Conservation (phyloP, 139 green algal genomes). For the Chloropicon primus region DNA sequence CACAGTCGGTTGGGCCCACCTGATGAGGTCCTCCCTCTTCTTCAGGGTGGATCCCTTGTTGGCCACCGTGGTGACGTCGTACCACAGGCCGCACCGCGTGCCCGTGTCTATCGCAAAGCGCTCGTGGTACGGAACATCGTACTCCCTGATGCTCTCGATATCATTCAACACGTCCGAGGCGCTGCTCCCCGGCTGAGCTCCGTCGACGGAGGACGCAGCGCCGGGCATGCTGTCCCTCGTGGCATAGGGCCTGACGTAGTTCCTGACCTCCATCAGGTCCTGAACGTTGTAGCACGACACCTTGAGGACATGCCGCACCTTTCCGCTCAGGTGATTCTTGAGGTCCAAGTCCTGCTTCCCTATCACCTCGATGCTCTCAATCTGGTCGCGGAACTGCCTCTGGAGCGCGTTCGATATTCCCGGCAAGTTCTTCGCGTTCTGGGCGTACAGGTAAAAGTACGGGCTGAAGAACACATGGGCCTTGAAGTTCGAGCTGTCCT, state of each 20-base stretch:
- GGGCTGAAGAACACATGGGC: constrained; percentile 58
- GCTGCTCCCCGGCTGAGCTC: constrained; percentile 15
- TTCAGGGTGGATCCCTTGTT: background rate
- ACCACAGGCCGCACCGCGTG: constrained; percentile 78
- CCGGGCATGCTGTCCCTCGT: background rate
- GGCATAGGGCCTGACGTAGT: constrained; percentile 28
- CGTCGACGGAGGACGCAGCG: background rate
- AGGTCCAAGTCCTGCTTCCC: constrained; percentile 84
- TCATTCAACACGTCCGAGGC: constrained; percentile 39
- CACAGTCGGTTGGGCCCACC: constrained; percentile 61
- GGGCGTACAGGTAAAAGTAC: constrained; percentile 77
- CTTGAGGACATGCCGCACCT: constrained; percentile 71
- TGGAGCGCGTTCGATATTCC: constrained; percentile 30
- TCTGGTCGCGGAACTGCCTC: constrained; percentile 58
- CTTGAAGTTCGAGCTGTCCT: constrained; percentile 91
- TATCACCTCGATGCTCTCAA: constrained; percentile 60
- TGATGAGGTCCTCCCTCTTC: constrained; percentile 25
- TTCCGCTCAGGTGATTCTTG: constrained; percentile 90
- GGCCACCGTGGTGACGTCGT: constrained; percentile 35
- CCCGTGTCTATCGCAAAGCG: constrained; percentile 80
- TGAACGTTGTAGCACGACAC: constrained; percentile 69
- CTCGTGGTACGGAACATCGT: constrained; percentile 93
- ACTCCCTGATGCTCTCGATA: constrained; percentile 82
- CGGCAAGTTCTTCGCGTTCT: background rate
- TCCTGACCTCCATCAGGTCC: constrained; percentile 75